Evolutionary conservation across 495 filamentous ascomycete species (phyloP).

Genomic region (Neohortaea acidophila): DNA sequence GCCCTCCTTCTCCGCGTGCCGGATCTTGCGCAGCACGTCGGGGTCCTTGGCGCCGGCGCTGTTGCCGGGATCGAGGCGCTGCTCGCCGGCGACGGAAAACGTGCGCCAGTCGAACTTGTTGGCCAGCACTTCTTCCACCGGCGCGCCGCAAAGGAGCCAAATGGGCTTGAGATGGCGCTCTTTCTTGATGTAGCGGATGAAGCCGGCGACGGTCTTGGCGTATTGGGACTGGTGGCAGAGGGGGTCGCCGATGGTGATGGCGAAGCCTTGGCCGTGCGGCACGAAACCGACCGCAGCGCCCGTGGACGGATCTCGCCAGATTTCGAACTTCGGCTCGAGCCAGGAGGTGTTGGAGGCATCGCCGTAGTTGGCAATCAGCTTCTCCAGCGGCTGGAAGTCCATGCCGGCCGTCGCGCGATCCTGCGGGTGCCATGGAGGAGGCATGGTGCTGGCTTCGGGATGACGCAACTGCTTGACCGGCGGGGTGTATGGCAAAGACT

Average conservation of each 20-base stretch:
- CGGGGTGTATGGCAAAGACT: constrained; percentile 50
- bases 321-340: constrained; percentile 65
- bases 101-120: constrained; percentile 68
- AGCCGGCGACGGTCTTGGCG: constrained; percentile 49
- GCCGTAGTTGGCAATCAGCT: constrained; percentile 77
- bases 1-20: constrained; percentile 63
- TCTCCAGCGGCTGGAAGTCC: constrained; percentile 55
- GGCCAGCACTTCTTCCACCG: constrained; percentile 59
- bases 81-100: constrained; percentile 68
- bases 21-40: constrained; percentile 53
- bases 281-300: constrained; percentile 71
- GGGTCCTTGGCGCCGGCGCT: constrained; percentile 39
- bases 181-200: constrained; percentile 56
- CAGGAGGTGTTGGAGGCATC: constrained; percentile 79
- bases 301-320: constrained; percentile 62
- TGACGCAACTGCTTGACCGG: constrained; percentile 45
- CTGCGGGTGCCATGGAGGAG: constrained; percentile 41
- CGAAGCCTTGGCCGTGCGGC: constrained; percentile 52
- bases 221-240: constrained; percentile 63
- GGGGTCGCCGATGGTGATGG: constrained; percentile 66
- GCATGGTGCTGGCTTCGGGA: constrained; percentile 60
- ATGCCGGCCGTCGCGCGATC: constrained; percentile 32
- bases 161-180: constrained; percentile 58
- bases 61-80: constrained; percentile 52
- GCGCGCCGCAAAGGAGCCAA: constrained; percentile 58